A percentile compares a stretch with the other conserved stretches of the same genome.
Conservation (phyloP, 75 land plant species). For the Picea sitchensis region DNA sequence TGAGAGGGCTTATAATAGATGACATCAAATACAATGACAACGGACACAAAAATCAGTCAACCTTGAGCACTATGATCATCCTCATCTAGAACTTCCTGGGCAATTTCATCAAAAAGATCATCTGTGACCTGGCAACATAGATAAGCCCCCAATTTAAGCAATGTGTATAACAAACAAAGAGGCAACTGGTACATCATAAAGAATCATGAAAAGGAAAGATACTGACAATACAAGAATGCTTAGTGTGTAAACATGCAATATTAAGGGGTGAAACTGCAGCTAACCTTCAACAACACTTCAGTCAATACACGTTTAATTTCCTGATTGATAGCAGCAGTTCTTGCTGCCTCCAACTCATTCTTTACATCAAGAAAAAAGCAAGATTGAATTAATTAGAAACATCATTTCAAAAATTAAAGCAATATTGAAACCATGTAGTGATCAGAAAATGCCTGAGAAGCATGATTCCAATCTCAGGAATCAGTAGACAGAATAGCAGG, state of each 20-base stretch:
- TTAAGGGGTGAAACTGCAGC: background rate
- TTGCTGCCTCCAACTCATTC: constrained; percentile 48
- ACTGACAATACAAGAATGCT: background rate
- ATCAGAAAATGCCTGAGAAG: too few relatives aligned
- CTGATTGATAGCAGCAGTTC: constrained; percentile 85
- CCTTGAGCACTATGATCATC: constrained; percentile 60
- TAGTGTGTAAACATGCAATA: background rate
- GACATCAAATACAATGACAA: background rate
- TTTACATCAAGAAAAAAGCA: background rate
- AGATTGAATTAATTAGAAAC: background rate
- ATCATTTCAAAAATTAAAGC: background rate
- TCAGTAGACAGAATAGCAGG: too few relatives aligned
- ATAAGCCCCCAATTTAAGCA: background rate
- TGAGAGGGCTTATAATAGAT: background rate
- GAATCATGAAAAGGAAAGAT: background rate
- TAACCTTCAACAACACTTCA: constrained; percentile 95
- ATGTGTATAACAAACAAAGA: constrained; percentile 2
- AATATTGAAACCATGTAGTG: background rate
- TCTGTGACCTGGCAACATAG: constrained; percentile 70
- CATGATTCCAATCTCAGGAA: too few relatives aligned
- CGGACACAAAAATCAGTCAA: constrained; percentile 12
- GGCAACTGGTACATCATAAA: background rate
- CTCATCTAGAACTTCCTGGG: constrained; percentile 87
- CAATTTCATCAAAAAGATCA: constrained; percentile 95
- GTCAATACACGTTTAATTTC: constrained; percentile 94